Conservation (phyloP, 2,329 filamentous ascomycete species). For the Aureobasidium sp. region DNA sequence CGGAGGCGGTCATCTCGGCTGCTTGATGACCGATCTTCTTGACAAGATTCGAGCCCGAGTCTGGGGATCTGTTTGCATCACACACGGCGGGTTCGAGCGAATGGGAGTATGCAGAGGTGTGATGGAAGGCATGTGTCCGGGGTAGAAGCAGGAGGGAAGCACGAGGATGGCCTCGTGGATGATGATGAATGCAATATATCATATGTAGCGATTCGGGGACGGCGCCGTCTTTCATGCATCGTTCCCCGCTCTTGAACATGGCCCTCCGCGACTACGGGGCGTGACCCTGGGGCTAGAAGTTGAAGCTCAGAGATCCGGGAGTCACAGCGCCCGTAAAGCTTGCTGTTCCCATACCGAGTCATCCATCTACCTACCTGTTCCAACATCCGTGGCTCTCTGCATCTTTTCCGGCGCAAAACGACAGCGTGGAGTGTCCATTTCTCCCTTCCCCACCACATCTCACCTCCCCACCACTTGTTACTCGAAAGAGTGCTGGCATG, state of each 20-base stretch:
- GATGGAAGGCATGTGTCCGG: not conserved
- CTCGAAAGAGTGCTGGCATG: conserved; percentile 9
- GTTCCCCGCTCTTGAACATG: conserved; percentile 6
- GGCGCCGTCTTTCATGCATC: not conserved
- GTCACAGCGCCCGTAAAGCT: conserved; percentile 1
- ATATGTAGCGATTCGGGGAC: not conserved
- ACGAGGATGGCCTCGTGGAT: not conserved
- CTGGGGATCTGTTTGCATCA: conserved; percentile 1
- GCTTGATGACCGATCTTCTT: not conserved
- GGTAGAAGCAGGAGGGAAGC: not conserved
- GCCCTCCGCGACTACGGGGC: conserved; percentile 2
- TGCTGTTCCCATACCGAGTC: not conserved
- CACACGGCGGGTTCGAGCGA: not conserved
- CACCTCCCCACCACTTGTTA: not conserved
- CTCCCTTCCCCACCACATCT: not conserved
- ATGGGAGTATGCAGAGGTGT: not conserved
- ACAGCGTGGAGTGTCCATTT: not conserved
- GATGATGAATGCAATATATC: not conserved
- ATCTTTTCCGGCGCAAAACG: not conserved
- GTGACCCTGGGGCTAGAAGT: conserved; percentile 10
- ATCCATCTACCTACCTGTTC: not conserved
- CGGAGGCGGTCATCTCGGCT: conserved; percentile 7
- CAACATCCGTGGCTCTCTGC: not conserved
- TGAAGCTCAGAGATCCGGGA: conserved; percentile 7
- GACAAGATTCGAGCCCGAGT: conserved; percentile 8